Evolutionary conservation across 495 filamentous ascomycete genomes (phyloP), one percentile per base, ranked within the genome.

Genomic region (Parmelia sp.): DNA sequence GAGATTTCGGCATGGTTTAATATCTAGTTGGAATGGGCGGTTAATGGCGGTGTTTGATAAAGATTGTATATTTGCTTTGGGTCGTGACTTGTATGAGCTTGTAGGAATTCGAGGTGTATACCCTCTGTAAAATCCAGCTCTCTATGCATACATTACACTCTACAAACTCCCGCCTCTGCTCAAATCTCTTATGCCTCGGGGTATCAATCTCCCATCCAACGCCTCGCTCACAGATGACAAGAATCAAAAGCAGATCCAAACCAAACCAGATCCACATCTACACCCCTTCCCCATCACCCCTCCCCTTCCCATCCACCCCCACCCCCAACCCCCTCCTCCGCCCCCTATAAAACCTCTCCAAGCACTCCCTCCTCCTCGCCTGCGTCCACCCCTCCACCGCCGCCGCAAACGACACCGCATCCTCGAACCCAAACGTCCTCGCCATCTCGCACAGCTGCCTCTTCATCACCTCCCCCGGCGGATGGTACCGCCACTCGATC

Each of bases 361-460:
- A 78, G 74, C 85, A 91, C 59, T 86, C 84, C 69, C 89, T 80
- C 71, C 94, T 73, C 76, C 95, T 83, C 69, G 86, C 90, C 77
- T 92, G 91, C 64, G 90, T 96, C 92, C 91, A 94, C 33, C 88
- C 84, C 75, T 98, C 94, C 17, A 98, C 94, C 12, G 91, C 88
- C 53, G 96, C 80, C 55, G 92, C 95, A 82, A 98, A 98, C 68
- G 96, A 90, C 10, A 84, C 88, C 10, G 85, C 86, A 76, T 84
- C 85, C 9, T 78, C 73, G 72, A 91, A 96, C 45, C 90, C 90
- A 75, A 91, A 89, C 51, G 80, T 81, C 70, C 80, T 81, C 11
- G 91, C 90, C 90, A 97, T 96, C 25, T 84, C 87, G 73, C 91
- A 95, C 68, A 98, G 95, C 71, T 97, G 94, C 44, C 94, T 80